Base-by-base conservation (phyloP, 1,284 basidiomycete species). In the Xerocomus minutiporus region DNA sequence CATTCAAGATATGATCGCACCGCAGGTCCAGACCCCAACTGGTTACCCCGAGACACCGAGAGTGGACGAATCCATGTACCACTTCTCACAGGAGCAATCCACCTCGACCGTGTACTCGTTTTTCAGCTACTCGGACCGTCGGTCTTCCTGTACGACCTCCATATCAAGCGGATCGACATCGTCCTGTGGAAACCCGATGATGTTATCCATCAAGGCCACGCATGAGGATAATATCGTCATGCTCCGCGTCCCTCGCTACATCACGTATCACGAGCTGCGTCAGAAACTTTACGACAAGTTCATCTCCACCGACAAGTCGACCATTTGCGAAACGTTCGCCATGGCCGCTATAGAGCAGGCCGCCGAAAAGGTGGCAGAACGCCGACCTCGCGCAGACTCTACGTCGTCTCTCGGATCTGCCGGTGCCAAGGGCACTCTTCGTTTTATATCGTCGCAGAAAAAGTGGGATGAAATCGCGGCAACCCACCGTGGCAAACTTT, bases 191-290 rank as follows among this genome's bases (percentile, higher is more conserved):
- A 54, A 60, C 47, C 51, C 48, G 13, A 64, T 58, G 39, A 57
- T 67, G n/a, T 61, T 88, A 51, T 74, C 77, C 6, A 75, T 89
- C 71, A 89, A 89, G 69, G 86, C 80, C 11, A 76, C 78, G 41
- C 77, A 79, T 54, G 78, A 81, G 61, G 75, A 81, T 57, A 73
- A 75, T 31, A 82, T 84, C 56, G 74, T 90, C 58, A 70, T 84
- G 53, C 74, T 89, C 50, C 82, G 84, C 50, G 69, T 77, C 13
- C 66, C 77, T 8, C 73, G 73, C 52, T 65, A 71, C 29, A 72
- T 73, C 47, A 48, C 75, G 4, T 75, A 83, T 52, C 59, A 62
- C 11, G 80, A 82, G 40, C 57, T 87, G 13, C 81, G 83, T 48
- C 66, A 69, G 41, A 77, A 76, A 48, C 68, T 89, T 25, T 75